Evolutionary conservation across 169 alveolate genomes (phyloP), one percentile per base, ranked within the genome.

Genomic region (Fabrea salina): DNA sequence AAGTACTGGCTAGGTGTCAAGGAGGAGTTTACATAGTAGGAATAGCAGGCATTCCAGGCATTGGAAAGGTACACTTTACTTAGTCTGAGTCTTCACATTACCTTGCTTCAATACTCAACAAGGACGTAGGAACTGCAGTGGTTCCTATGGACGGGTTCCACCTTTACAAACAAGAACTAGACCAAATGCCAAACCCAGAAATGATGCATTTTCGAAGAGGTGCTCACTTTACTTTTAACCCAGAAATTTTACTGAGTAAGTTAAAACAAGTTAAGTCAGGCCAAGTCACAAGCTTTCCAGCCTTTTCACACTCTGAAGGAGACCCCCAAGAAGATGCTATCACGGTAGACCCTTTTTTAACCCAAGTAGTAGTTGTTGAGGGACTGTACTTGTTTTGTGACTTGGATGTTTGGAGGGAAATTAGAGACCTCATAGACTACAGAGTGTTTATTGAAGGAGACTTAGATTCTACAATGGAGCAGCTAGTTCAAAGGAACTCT

Each of bases 111-210:
- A 25, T n/a, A 47, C 16, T 47, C 56, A 47, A 47, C 56, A 16
- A n/a, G 19, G 30, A 25, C 1, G 30, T 47, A 47, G 56, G 19
- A 47, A 47, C 16, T 47, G 19, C 16, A 25, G 67, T 56, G 11
- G 30, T 56, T 27, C 67, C 67, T n/a, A 56, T 56, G 67, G 67
- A 56, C 25, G 67, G 67, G 11, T 56, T 56, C 2, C 67, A 56
- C 25, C 35, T 56, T 27, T 56, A 56, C 35, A 56, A 25, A 56
- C 11, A 56, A 1, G 67, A 56, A 35, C 67, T 56, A 19, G 67
- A 56, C 2, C 19, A 56, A n/a, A 19, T 56, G 40, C 67, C 67
- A 19, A 56, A 56, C 25, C 67, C 67, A 19, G 30, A 56, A 56
- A 35, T 19, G 30, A 25, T 25, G 25, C 67, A 56, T 56, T 56